Evolutionary conservation across 352 stramenopile genomes (phyloP).

Genomic region (Phytophthora palmivora): DNA sequence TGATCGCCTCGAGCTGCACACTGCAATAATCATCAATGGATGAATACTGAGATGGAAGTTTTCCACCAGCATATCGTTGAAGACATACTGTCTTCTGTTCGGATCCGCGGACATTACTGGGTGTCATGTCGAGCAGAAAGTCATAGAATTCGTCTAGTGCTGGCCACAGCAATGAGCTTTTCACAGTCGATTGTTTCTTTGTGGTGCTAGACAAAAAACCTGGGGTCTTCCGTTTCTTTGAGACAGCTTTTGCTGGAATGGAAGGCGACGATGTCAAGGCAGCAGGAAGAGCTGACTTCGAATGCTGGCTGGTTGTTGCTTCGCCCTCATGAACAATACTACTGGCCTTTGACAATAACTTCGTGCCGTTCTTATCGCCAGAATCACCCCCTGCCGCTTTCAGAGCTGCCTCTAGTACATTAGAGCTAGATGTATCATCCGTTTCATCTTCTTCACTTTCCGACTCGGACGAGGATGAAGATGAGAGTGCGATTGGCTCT

Average conservation of each 20-base stretch:
- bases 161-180: slow-evolving; percentile 76
- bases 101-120: slow-evolving; percentile 46
- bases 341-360: slow-evolving; percentile 1
- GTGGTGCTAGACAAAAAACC: slow-evolving; percentile 3
- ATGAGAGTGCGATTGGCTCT: slow-evolving; percentile 24
- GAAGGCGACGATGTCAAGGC: slow-evolving; percentile 1
- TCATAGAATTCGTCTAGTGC: slow-evolving; percentile 80
- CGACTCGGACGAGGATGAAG: slow-evolving; percentile 47
- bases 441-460: slow-evolving; percentile 32
- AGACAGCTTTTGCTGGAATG: slow-evolving; percentile 7
- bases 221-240: slow-evolving; percentile 32
- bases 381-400: slow-evolving; percentile 41
- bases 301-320: neutral
- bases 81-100: slow-evolving; percentile 38
- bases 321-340: slow-evolving; percentile 3
- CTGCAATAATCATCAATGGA: slow-evolving; percentile 63
- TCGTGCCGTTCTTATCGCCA: slow-evolving; percentile 1
- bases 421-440: slow-evolving; percentile 24
- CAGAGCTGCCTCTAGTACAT: slow-evolving; percentile 68
- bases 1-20: slow-evolving; percentile 68
- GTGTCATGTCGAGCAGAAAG: slow-evolving; percentile 72
- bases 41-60: slow-evolving; percentile 54
- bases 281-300: neutral
- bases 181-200: slow-evolving; percentile 39
- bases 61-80: slow-evolving; percentile 35